Conservation (phyloP, 352 stramenopile species). For the Phytophthora cryptogea region DNA sequence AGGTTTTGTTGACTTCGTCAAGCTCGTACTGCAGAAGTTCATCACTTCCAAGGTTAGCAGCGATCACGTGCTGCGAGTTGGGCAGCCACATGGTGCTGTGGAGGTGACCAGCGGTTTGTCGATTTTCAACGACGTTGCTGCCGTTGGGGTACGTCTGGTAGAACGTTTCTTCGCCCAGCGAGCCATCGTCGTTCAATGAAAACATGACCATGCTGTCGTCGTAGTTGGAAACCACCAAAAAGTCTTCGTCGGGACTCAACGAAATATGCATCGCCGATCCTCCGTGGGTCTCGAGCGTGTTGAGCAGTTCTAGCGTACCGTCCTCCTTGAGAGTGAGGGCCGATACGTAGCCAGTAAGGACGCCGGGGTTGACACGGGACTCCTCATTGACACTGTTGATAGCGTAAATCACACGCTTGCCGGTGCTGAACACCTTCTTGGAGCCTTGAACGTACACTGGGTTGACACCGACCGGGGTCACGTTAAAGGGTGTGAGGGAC, state of each 20-base stretch:
- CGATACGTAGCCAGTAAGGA: slow-evolving; percentile 53
- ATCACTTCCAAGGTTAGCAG: slow-evolving; percentile 67
- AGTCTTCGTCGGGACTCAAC: slow-evolving; percentile 51
- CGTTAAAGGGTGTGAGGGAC: slow-evolving; percentile 38
- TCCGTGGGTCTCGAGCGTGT: slow-evolving; percentile 53
- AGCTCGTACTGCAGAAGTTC: slow-evolving; percentile 58
- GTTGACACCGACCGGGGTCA: slow-evolving; percentile 63
- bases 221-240: slow-evolving; percentile 72
- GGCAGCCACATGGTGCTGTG: slow-evolving; percentile 72
- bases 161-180: slow-evolving; percentile 39
- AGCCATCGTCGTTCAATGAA: slow-evolving; percentile 49
- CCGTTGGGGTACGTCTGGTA: slow-evolving; percentile 45
- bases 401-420: slow-evolving; percentile 48
- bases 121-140: slow-evolving; percentile 39
- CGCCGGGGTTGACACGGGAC: slow-evolving; percentile 28
- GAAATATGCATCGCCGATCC: slow-evolving; percentile 51
- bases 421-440: slow-evolving; percentile 28
- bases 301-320: slow-evolving; percentile 48
- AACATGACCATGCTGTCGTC: slow-evolving; percentile 63
- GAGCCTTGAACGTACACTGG: slow-evolving; percentile 64
- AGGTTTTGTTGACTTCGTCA: slow-evolving; percentile 38
- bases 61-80: slow-evolving; percentile 45
- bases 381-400: slow-evolving; percentile 56
- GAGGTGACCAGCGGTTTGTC: slow-evolving; percentile 54
- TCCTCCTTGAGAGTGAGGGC: slow-evolving; percentile 44